Evolutionary conservation across 208 protist species (phyloP).

Genomic region (Acanthamoeba sp.): DNA sequence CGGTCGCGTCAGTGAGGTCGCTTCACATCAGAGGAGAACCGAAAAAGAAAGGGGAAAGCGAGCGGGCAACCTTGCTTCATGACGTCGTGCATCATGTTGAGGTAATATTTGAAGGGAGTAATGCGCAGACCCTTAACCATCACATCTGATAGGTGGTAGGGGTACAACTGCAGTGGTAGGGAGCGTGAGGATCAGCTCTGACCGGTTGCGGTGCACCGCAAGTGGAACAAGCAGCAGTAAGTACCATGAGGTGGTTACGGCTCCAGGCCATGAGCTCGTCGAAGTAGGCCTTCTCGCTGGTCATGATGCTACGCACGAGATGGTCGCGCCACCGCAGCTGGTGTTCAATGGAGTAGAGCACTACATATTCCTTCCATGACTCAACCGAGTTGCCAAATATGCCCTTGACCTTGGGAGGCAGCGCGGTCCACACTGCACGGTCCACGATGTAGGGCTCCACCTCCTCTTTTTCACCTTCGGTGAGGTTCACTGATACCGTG

Average conservation of each 20-base stretch:
- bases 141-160: conserved; percentile 89
- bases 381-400: conserved; percentile 35
- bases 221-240: too few species aligned
- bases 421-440: neutral
- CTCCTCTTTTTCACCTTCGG: conserved; percentile 54
- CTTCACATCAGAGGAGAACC: too few species aligned
- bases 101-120: conserved; percentile 90
- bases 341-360: conserved; percentile 76
- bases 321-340: conserved; percentile 86
- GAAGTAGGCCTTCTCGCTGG: conserved; percentile 88
- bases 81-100: conserved; percentile 89
- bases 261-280: conserved; percentile 85
- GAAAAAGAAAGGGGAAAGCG: neutral
- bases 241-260: conserved; percentile 82
- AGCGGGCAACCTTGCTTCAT: conserved; percentile 81
- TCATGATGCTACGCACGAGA: conserved; percentile 80
- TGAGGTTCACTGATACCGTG: neutral
- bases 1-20: too few species aligned
- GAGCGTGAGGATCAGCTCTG: too few species aligned
- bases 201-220: too few species aligned
- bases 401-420: conserved; percentile 31
- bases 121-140: conserved; percentile 84
- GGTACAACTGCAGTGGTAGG: conserved; percentile 86
- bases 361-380: conserved; percentile 30
- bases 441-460: conserved; percentile 13